These are phyloP conservation scores for Oxyria digyna DNA, from an alignment of 148 eudicot genomes.

Conservation along the genomic window DNA sequence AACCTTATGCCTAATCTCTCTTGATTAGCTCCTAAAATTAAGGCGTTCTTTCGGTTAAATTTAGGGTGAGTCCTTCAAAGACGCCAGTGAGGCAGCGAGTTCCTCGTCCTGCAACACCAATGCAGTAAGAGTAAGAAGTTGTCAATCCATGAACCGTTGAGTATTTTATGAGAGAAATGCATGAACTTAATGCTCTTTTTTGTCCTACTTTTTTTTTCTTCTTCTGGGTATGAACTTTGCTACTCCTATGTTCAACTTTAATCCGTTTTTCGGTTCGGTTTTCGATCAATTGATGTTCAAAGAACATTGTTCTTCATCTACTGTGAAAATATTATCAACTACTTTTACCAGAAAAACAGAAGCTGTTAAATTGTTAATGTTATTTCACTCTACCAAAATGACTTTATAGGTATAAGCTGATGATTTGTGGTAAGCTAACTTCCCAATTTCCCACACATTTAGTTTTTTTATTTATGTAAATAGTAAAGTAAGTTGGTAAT, in stretches of 20 bases:
- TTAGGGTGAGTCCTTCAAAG: slow-evolving; percentile 96
- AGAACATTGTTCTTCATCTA: too few species aligned
- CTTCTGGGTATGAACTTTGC: background rate
- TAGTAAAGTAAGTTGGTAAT: background rate
- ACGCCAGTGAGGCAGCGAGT: slow-evolving; percentile 89
- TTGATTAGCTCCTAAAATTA: background rate
- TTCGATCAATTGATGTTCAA: background rate
- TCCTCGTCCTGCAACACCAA: slow-evolving; percentile 23
- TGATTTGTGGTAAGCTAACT: background rate
- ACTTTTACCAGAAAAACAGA: too few species aligned
- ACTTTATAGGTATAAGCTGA: background rate
- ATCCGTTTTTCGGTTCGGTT: background rate
- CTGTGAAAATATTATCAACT: too few species aligned
- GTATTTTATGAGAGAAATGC: too few species aligned
- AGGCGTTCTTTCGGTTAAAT: background rate
- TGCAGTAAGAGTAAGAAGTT: background rate
- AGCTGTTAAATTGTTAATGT: too few species aligned
- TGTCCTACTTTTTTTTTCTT: background rate
- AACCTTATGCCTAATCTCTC: background rate
- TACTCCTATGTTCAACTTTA: background rate
- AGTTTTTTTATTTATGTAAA: background rate
- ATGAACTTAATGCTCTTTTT: background rate
- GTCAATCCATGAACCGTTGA: background rate
- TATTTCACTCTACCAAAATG: too few species aligned
- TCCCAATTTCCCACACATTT: background rate